Evolutionary conservation across 2,329 filamentous ascomycete species (phyloP).

Genomic region (Curvularia sp.): DNA sequence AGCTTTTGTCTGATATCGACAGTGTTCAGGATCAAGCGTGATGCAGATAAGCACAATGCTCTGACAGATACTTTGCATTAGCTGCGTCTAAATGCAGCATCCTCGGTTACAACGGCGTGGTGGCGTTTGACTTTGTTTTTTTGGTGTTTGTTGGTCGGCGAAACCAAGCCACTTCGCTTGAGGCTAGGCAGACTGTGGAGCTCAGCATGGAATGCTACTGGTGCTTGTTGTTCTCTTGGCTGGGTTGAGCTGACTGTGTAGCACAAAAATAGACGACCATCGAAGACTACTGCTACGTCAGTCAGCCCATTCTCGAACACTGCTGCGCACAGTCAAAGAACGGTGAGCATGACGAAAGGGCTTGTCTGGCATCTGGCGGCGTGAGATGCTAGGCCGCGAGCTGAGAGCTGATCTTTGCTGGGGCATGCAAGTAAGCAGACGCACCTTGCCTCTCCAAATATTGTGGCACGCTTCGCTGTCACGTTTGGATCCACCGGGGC

Average conservation of each 20-base stretch:
- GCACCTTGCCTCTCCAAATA: conserved; percentile 27
- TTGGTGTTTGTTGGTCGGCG: neutral
- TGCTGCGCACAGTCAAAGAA: neutral
- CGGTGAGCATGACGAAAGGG: conserved; percentile 10
- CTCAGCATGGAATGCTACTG: neutral
- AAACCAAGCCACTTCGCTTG: neutral
- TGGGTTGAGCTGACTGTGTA: neutral
- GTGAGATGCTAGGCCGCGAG: conserved; percentile 7
- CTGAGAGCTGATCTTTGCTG: conserved; percentile 12
- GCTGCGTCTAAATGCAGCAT: neutral
- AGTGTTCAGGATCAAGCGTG: neutral
- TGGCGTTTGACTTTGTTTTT: neutral
- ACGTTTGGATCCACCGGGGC: conserved; percentile 7
- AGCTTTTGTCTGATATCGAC: neutral
- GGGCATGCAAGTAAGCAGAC: conserved; percentile 27
- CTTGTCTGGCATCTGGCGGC: conserved; percentile 12
- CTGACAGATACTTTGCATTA: neutral
- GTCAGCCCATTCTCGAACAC: no score
- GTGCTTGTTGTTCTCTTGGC: neutral
- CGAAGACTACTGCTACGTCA: neutral
- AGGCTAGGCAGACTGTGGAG: neutral
- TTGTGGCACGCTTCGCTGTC: conserved; percentile 35
- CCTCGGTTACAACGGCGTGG: neutral
- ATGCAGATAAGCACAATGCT: neutral
- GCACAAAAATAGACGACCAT: neutral